These are phyloP conservation scores for Balansia obtecta DNA, from an alignment of 2,329 filamentous ascomycete species.

Conservation along the genomic window DNA sequence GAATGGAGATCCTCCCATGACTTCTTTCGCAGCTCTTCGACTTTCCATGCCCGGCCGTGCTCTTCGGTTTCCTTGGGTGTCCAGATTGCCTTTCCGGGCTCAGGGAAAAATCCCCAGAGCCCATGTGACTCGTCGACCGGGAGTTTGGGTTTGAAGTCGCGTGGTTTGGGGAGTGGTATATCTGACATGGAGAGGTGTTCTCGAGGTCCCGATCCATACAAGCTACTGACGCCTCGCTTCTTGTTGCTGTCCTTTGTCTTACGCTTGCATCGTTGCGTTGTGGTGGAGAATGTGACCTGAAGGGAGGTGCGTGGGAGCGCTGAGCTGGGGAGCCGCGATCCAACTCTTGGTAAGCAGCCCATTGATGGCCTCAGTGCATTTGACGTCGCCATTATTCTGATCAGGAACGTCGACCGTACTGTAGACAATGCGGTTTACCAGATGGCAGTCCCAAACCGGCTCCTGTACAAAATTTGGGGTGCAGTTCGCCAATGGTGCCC, in stretches of 20 bases:
- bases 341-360: slow-evolving; percentile 12
- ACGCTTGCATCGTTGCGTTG: slow-evolving; percentile 34
- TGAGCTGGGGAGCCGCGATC: slow-evolving; percentile 3
- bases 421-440: not conserved
- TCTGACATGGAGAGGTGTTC: slow-evolving; percentile 64
- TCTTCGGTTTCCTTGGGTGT: slow-evolving; percentile 57
- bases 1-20: slow-evolving; percentile 87
- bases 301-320: slow-evolving; percentile 7
- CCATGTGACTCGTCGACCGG: slow-evolving; percentile 64
- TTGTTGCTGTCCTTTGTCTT: slow-evolving; percentile 62
- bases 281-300: slow-evolving; percentile 39
- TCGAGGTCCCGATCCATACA: slow-evolving; percentile 64
- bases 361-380: slow-evolving; percentile 16
- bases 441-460: not conserved
- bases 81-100: slow-evolving; percentile 52
- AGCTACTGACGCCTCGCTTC: slow-evolving; percentile 67
- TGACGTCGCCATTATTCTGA: slow-evolving; percentile 17
- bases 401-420: not conserved
- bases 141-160: slow-evolving; percentile 43
- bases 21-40: slow-evolving; percentile 76
- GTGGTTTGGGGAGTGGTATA: slow-evolving; percentile 59
- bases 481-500: not conserved
- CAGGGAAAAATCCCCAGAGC: slow-evolving; percentile 84
- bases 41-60: slow-evolving; percentile 74
- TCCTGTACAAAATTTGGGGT: slow-evolving; percentile 3